Evolutionary conservation across 75 land plant species (phyloP).

Genomic region (Sequoia sempervirens): DNA sequence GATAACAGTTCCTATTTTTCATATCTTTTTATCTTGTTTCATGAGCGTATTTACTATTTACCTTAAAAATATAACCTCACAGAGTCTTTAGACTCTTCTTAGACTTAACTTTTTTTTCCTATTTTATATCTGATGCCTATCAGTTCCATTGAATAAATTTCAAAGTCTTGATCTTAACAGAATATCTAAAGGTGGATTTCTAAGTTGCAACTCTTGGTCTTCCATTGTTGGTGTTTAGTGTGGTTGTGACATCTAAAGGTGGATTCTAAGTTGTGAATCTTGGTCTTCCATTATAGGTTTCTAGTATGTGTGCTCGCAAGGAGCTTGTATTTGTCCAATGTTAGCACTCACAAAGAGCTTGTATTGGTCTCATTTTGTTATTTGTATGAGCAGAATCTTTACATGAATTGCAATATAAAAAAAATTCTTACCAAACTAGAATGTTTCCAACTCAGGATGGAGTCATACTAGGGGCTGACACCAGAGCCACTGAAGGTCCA

Average conservation of each 20-base stretch:
- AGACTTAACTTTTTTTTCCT: background rate
- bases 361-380: too few relatives aligned
- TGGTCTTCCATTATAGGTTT: too few relatives aligned
- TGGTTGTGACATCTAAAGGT: too few relatives aligned
- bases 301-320: too few relatives aligned
- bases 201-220: too few relatives aligned
- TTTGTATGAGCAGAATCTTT: too few relatives aligned
- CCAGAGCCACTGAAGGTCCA: constrained; percentile 93
- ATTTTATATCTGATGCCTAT: background rate
- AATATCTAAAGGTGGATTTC: background rate
- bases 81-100: background rate
- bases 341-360: too few relatives aligned
- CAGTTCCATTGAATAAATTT: background rate
- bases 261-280: too few relatives aligned
- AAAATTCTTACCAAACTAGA: background rate
- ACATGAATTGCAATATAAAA: background rate
- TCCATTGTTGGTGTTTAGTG: too few relatives aligned
- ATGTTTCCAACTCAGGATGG: constrained; percentile 69
- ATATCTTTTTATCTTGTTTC: background rate
- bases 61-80: background rate
- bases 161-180: background rate
- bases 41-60: background rate
- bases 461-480: constrained; percentile 95
- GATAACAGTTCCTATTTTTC: background rate
- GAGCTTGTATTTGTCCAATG: too few relatives aligned